phyloP scores from a whole-genome alignment of 164 flowering plant species.

The Akebia trifoliata region DNA sequence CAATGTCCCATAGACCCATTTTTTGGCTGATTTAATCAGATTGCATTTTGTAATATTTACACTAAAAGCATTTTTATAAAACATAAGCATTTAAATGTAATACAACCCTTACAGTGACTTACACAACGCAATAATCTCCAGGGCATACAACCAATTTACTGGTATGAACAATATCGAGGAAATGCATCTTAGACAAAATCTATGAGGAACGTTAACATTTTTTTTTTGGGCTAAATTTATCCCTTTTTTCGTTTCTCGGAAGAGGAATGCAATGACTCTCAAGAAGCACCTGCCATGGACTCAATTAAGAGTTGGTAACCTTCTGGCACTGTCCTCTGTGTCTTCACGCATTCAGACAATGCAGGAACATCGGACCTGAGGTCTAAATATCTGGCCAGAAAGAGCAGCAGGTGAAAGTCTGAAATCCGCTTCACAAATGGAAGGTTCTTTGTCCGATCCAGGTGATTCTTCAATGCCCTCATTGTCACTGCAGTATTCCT shows the following conservation, averaged over 20 bases:
- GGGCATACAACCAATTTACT: too few species aligned
- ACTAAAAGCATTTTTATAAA: too few species aligned
- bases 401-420: slow-evolving; percentile 77
- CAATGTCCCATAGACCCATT: too few species aligned
- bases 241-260: not conserved
- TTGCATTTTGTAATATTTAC: too few species aligned
- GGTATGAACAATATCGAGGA: too few species aligned
- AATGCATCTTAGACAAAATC: too few species aligned
- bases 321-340: slow-evolving; percentile 60
- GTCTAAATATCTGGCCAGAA: slow-evolving; percentile 63
- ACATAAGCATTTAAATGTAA: too few species aligned
- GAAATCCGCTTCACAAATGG: slow-evolving; percentile 80
- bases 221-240: too few species aligned
- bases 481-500: slow-evolving; percentile 45
- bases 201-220: too few species aligned
- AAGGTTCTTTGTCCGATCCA: slow-evolving; percentile 57
- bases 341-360: slow-evolving; percentile 61
- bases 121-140: too few species aligned
- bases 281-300: slow-evolving; percentile 61
- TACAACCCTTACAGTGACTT: too few species aligned
- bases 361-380: slow-evolving; percentile 68
- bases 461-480: slow-evolving; percentile 64
- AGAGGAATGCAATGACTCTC: not conserved
- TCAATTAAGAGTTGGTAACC: slow-evolving; percentile 82
- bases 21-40: too few species aligned